Evolutionary conservation across 192 early-diverging fungal species (phyloP).

Genomic region (Coemansia erecta): DNA sequence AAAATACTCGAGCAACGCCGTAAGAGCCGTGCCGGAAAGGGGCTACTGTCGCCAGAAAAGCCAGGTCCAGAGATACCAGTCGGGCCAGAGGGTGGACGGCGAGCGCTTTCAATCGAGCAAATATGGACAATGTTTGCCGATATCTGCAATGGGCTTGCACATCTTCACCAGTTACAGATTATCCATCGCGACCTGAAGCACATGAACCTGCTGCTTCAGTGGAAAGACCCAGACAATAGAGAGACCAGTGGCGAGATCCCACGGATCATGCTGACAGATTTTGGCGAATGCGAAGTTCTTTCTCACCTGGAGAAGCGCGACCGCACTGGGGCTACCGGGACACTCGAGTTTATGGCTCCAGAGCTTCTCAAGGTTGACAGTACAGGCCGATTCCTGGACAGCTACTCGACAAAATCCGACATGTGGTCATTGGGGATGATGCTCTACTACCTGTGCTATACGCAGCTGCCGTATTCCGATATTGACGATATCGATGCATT

Average conservation of each 20-base stretch:
- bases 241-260: constrained; percentile 56
- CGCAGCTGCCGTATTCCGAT: constrained; percentile 75
- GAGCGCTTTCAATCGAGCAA: constrained; percentile 59
- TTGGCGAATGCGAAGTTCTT: constrained; percentile 94
- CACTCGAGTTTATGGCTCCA: constrained; percentile 93
- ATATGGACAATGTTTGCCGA: constrained; percentile 90
- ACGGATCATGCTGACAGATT: constrained; percentile 87
- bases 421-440: constrained; percentile 97
- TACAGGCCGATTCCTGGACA: constrained; percentile 67
- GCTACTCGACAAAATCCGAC: constrained; percentile 84
- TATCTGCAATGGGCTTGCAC: constrained; percentile 84
- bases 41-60: not conserved
- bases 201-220: constrained; percentile 85
- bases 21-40: constrained; percentile 8
- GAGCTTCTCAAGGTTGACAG: constrained; percentile 64
- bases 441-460: constrained; percentile 88
- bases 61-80: not conserved
- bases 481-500: constrained; percentile 89
- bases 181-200: constrained; percentile 95
- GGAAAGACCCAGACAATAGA: constrained; percentile 40
- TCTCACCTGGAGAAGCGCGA: constrained; percentile 64
- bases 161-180: constrained; percentile 84
- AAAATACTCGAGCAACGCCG: constrained; percentile 30
- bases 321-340: constrained; percentile 94
- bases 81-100: constrained; percentile 9